Percentiles rank a stretch among this genome's conserved stretches.
Conservation (phyloP, 768 basidiomycete genomes). For the Hericium coralloides region DNA sequence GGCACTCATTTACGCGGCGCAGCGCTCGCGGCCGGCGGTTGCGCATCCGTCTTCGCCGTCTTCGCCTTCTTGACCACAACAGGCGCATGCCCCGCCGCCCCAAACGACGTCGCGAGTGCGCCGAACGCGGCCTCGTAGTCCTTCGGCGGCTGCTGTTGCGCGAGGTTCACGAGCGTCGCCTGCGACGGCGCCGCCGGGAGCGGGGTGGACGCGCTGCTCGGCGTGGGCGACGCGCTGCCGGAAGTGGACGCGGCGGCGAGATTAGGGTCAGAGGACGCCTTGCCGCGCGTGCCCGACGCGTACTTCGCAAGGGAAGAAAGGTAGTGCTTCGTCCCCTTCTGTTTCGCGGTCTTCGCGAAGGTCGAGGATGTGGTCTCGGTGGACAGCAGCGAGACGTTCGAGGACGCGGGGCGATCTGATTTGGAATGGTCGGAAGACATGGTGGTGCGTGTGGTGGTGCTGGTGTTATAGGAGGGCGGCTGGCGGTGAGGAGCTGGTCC, state of each 20-base stretch:
- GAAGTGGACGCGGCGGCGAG: neutral
- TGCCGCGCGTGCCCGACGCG: neutral
- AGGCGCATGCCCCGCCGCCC: conserved; percentile 15
- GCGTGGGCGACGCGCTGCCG: neutral
- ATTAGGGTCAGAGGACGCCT: neutral
- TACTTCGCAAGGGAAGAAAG: neutral
- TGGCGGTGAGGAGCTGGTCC: neutral
- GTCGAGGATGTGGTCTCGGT: conserved; percentile 7
- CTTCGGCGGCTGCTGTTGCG: conserved; percentile 6
- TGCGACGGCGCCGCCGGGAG: neutral
- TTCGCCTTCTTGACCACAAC: conserved; percentile 2
- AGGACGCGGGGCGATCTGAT: neutral
- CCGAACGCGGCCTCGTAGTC: conserved; percentile 22
- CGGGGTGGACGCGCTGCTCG: neutral
- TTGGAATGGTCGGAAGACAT: neutral
- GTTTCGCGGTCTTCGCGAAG: neutral
- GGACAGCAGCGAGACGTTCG: conserved; percentile 1
- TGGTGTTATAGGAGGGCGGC: neutral
- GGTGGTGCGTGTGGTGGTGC: neutral
- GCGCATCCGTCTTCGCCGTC: neutral
- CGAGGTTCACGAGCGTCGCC: neutral
- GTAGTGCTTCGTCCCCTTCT: conserved; percentile 2
- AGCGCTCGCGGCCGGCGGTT: neutral
- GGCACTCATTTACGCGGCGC: neutral
- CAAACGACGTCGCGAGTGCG: conserved; percentile 18